Base-by-base conservation (phyloP, 176 grass and related monocot species). In the Triticum monococcum region DNA sequence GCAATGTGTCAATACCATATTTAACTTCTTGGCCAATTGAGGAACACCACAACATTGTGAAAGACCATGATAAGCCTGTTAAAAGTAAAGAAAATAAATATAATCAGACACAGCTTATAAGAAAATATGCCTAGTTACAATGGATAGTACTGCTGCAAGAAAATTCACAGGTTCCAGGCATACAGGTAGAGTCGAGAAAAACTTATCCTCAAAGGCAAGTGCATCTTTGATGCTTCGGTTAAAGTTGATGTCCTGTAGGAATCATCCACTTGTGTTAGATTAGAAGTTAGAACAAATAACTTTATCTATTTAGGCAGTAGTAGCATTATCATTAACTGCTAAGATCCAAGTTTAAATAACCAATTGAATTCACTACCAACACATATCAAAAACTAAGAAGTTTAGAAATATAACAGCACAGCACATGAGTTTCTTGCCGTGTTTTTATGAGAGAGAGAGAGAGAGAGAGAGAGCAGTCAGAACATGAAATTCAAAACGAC, bases 21-120 rank as follows among this genome's bases (percentile, higher is more conserved):
- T 98, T 88, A 98, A 81, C 84, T 95, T 98, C 73, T 98, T 98
- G 68, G 96, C 93, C 84, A 98, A 84, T 64, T 94, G 96, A 80
- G 90, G 92, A 78, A 98, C 88, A 81, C 96, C 96, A 80, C 93
- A 98, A 83, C 91, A 98, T 90, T 98, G 96, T 79, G 92, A 86
- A 62, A 98, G 93, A 84, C 90, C 92, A 86, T 91, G 64, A 77
- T 98, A 98, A 84, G 93, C 96, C 96, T 98, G 81, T 90, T 83
- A 90, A 23, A 89, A 3, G 41, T 81, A 54, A 78, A 86, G 57
- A 57, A 18, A 4, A 65, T 3, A 18, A 75, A 79, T 13, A 12
- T 2, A 73, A 78, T 81, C 30, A 78, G 64, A 46, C 23, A 81
- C 31, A 9, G 52, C 50, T 72, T 81, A 69, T 78, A 38, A 54